Evolutionary conservation across 2,329 filamentous ascomycete species (phyloP), one percentile per base, ranked within the genome.

Genomic region (Curvularia spicifera): DNA sequence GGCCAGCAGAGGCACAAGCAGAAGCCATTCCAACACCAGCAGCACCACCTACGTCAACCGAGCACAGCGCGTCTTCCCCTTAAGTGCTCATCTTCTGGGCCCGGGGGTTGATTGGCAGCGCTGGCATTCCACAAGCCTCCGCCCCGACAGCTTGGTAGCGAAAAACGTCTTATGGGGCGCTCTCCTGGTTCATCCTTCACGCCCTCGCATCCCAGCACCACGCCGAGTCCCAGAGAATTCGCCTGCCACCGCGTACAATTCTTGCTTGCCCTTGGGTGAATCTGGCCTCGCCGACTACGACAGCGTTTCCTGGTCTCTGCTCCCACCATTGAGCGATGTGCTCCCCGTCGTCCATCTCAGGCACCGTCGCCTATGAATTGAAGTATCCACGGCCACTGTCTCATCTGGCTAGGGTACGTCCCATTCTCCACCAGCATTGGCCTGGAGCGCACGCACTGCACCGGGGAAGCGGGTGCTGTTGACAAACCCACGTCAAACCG

Each of bases 91-190:
- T 53, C 45, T 49, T 52, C 28, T 43, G 20, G 37, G 31, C 28
- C 45, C 22, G 37, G 56, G 45, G 42, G 49, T 44, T 67, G 58
- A 67, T 71, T 69, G 65, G 69, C 60, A 64, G 54, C 48, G 54
- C 55, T 50, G 37, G 50, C 51, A 31, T 50, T 48, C 51, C 56
- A 51, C 61, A 62, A 62, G 66, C 66, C 61, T 59, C 50, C 26
- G 33, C 61, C 56, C 73, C 73, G 72, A 70, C 68, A 68, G 66
- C 10, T 42, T 73, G 74, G 74, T 72, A 72, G 60, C 72, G 73
- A 75, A 66, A 61, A 44, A 65, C 64, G 57, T 66, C 61, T 68
- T 60, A 60, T 70, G 64, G 66, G 66, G 68, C 44, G 49, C 42
- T 61, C 59, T 58, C 56, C 57, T 52, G 59, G 44, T 56, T 57